Percentiles rank a stretch among this genome's conserved stretches.
Conservation (phyloP, 2,329 filamentous ascomycete species). For the Stagonosporopsis cucurbitacearum region DNA sequence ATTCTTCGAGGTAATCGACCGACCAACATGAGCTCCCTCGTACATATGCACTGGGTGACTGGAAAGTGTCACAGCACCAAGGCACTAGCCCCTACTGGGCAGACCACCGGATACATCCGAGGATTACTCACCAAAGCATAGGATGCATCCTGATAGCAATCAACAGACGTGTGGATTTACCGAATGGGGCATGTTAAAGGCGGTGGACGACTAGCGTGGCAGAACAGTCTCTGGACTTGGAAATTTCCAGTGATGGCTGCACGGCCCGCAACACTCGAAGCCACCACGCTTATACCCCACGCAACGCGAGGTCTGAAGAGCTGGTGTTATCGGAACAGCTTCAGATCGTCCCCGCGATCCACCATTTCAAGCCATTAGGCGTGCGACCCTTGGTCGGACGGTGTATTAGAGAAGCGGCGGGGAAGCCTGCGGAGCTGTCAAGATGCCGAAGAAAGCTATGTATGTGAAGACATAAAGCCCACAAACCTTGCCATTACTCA, state of each 20-base stretch:
- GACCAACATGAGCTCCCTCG: no score
- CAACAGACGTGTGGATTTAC: not conserved
- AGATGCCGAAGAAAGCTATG: slow-evolving; percentile 51
- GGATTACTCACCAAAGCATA: not conserved
- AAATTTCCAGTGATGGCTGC: slow-evolving; percentile 25
- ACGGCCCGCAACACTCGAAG: slow-evolving; percentile 17
- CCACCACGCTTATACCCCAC: slow-evolving; percentile 12
- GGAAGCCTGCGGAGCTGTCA: slow-evolving; percentile 41
- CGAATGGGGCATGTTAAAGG: not conserved
- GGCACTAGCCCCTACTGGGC: not conserved
- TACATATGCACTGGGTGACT: not conserved
- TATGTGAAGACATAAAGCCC: slow-evolving; percentile 21
- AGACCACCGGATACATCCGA: not conserved
- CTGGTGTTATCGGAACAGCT: not conserved
- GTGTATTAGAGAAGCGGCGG: slow-evolving; percentile 30
- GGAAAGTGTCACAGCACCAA: not conserved
- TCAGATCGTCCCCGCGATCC: slow-evolving; percentile 10
- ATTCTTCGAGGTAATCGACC: no score
- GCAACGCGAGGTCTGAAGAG: slow-evolving; percentile 6
- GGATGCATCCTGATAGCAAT: not conserved
- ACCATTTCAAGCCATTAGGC: not conserved
- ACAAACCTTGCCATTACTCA: slow-evolving; percentile 20
- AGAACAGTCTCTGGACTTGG: slow-evolving; percentile 5
- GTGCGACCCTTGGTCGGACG: not conserved
- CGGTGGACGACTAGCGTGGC: not conserved